Evolutionary conservation across 1,284 basidiomycete genomes (phyloP).

Genomic region (Cryptococcus neoformans): DNA sequence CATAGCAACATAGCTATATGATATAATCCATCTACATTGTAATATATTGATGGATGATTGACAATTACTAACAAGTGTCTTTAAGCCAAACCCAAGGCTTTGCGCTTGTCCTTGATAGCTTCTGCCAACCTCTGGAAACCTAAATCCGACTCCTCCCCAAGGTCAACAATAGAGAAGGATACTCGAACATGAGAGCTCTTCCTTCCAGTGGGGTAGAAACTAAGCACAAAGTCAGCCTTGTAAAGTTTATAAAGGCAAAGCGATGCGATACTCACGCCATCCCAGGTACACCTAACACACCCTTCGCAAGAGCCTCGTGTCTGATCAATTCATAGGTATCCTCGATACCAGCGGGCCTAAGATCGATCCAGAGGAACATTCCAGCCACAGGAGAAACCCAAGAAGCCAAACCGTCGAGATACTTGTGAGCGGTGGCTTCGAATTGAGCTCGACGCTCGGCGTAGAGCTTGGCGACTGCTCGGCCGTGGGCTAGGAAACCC

Average conservation of each 20-base stretch:
- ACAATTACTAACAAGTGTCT: no score
- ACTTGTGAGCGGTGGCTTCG: slow-evolving; percentile 66
- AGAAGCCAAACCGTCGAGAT: slow-evolving; percentile 71
- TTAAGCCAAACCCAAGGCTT: slow-evolving; percentile 13
- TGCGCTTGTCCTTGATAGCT: slow-evolving; percentile 55
- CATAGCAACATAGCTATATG: not conserved
- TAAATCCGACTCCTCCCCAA: slow-evolving; percentile 65
- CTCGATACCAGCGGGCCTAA: slow-evolving; percentile 37
- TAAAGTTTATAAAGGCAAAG: not conserved
- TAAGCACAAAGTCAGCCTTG: slow-evolving; percentile 9
- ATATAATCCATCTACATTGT: not conserved
- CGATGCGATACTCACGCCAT: slow-evolving; percentile 33
- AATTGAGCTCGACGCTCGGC: slow-evolving; percentile 71
- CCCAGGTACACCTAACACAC: slow-evolving; percentile 86
- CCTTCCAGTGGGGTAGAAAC: slow-evolving; percentile 67
- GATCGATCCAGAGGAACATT: slow-evolving; percentile 79
- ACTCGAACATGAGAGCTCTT: slow-evolving; percentile 72
- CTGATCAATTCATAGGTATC: slow-evolving; percentile 77
- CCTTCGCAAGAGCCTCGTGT: slow-evolving; percentile 71
- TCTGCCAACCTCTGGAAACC: slow-evolving; percentile 65
- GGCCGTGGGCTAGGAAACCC: slow-evolving; percentile 71
- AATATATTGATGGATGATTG: no score
- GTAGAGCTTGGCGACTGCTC: slow-evolving; percentile 74
- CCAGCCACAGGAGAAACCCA: slow-evolving; percentile 86
- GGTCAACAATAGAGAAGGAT: slow-evolving; percentile 71